These are phyloP conservation scores for Huntiella bhutanensis DNA, from an alignment of 2,329 filamentous ascomycete species.

Conservation along the genomic window DNA sequence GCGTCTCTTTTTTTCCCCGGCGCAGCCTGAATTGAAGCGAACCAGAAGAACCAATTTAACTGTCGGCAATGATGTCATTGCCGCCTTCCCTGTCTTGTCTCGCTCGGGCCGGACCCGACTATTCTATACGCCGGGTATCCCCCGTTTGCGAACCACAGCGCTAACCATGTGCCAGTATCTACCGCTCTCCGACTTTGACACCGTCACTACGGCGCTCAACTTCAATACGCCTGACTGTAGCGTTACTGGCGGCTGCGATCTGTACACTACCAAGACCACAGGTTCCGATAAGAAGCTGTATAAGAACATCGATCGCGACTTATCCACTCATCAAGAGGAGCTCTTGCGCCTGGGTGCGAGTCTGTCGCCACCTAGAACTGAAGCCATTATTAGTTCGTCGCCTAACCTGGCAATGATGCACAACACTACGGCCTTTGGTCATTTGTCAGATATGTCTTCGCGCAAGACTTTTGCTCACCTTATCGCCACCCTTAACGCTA, in stretches of 20 bases:
- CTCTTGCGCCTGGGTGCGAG: slow-evolving; percentile 72
- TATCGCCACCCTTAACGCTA: slow-evolving; percentile 90
- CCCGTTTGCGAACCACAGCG: neutral
- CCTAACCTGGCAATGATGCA: slow-evolving; percentile 43
- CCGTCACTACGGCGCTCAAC: slow-evolving; percentile 80
- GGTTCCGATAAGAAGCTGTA: slow-evolving; percentile 94
- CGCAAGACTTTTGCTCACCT: slow-evolving; percentile 88
- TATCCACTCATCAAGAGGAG: slow-evolving; percentile 81
- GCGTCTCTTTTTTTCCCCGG: slow-evolving; percentile 9
- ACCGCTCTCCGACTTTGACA: slow-evolving; percentile 75
- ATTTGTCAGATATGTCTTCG: slow-evolving; percentile 70
- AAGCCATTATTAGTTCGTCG: slow-evolving; percentile 47
- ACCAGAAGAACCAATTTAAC: slow-evolving; percentile 8
- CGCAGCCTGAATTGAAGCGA: slow-evolving; percentile 12
- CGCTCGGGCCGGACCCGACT: neutral
- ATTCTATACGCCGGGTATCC: neutral
- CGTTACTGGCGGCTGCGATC: slow-evolving; percentile 81
- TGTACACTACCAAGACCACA: slow-evolving; percentile 94
- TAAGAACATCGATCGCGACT: slow-evolving; percentile 78
- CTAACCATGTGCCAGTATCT: slow-evolving; percentile 46
- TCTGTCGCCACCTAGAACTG: slow-evolving; percentile 63
- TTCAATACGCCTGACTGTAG: slow-evolving; percentile 89
- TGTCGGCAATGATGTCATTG: neutral
- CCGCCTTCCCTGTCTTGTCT: neutral
- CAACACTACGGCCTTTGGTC: slow-evolving; percentile 78